Conservation (phyloP, 2,329 filamentous ascomycete species). For the Colletotrichum nymphaeae region DNA sequence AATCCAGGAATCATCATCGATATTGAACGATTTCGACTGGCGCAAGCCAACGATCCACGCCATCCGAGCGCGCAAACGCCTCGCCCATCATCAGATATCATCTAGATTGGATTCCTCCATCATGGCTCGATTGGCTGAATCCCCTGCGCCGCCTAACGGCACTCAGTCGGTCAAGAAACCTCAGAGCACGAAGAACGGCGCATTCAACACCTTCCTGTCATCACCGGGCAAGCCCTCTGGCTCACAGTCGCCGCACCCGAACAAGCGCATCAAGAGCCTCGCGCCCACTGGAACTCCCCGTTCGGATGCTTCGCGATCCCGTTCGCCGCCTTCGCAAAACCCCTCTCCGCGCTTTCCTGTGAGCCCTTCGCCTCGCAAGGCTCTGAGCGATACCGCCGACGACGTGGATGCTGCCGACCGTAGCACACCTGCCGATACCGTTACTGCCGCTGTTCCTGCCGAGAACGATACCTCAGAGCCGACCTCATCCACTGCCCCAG, state of each 20-base stretch:
- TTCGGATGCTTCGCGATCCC: constrained; percentile 18
- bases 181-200: constrained; percentile 20
- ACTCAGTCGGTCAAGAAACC: constrained; percentile 10
- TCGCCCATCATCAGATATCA: not conserved
- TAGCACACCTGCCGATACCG: constrained; percentile 6
- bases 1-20: not conserved
- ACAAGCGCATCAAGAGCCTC: constrained; percentile 22
- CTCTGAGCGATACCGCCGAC: not conserved
- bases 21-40: not conserved
- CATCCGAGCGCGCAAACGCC: constrained; percentile 15
- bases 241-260: constrained; percentile 23
- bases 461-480: not conserved
- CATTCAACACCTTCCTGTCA: constrained; percentile 19
- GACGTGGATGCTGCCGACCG: not conserved
- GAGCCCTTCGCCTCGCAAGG: constrained; percentile 6
- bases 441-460: not conserved
- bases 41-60: constrained; percentile 12
- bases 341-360: not conserved
- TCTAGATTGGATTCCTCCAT: not conserved
- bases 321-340: constrained; percentile 9
- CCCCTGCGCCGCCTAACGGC: constrained; percentile 9
- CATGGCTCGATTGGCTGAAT: constrained; percentile 20
- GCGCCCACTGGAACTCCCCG: not conserved
- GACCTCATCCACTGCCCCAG: not conserved
- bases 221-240: constrained; percentile 20